Conservation (phyloP, 1,284 basidiomycete species). For the Coniferiporia sulphurascens region DNA sequence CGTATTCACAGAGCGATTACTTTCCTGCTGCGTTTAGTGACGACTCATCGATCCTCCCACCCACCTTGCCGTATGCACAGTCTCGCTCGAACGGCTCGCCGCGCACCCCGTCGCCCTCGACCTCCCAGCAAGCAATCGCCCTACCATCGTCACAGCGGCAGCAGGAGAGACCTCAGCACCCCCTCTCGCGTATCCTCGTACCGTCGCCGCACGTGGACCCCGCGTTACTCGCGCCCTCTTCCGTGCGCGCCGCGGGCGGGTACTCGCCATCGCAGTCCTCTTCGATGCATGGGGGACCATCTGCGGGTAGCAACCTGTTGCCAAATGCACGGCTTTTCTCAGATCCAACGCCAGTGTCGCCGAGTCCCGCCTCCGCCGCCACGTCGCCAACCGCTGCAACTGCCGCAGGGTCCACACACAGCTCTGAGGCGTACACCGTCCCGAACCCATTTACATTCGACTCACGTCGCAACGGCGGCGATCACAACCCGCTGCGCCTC, state of each 20-base stretch:
- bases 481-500: not conserved
- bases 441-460: slow-evolving; percentile 15
- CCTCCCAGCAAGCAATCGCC: not conserved
- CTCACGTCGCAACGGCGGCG: not conserved
- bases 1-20: not conserved
- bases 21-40: slow-evolving; percentile 14
- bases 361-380: not conserved
- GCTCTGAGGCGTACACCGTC: slow-evolving; percentile 13
- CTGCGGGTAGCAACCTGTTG: not conserved
- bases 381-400: not conserved
- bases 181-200: not conserved
- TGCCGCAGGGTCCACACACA: slow-evolving; percentile 4
- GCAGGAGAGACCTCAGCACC: not conserved
- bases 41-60: slow-evolving; percentile 1
- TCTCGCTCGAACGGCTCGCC: not conserved
- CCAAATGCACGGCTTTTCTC: slow-evolving; percentile 2
- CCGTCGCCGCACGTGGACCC: not conserved
- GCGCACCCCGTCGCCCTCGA: not conserved
- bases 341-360: not conserved
- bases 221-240: slow-evolving; percentile 2
- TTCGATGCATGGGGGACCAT: not conserved
- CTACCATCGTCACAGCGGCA: not conserved
- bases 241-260: slow-evolving; percentile 14
- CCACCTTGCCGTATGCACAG: not conserved
- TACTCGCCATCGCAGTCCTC: not conserved